Percentiles rank a stretch among this genome's conserved stretches.
phyloP scores from a whole-genome alignment of 495 filamentous ascomycete species.

The Pseudotulostoma volvatum region DNA sequence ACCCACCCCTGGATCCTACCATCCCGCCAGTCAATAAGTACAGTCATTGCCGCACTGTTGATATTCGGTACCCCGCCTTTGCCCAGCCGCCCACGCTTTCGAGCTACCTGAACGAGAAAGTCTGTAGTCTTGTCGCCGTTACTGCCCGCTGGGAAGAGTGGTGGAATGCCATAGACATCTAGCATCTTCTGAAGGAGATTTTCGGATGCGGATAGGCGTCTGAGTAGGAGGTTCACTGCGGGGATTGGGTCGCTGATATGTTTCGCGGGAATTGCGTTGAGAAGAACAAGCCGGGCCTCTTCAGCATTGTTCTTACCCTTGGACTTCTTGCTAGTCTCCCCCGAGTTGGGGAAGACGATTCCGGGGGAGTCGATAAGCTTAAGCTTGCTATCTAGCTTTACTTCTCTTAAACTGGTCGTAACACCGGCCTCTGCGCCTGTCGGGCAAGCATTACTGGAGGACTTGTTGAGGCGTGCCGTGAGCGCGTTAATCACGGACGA shows the following conservation, averaged over 20 bases:
- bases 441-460: conserved; percentile 54
- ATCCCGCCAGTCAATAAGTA: conserved; percentile 91
- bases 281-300: conserved; percentile 68
- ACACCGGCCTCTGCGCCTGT: conserved; percentile 87
- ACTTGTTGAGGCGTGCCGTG: conserved; percentile 58
- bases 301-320: conserved; percentile 36
- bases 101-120: conserved; percentile 84
- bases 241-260: conserved; percentile 83
- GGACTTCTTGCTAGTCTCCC: conserved; percentile 37
- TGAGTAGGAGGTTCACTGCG: conserved; percentile 65
- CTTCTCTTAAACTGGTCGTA: conserved; percentile 71
- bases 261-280: conserved; percentile 86
- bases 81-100: conserved; percentile 78
- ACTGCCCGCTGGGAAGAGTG: conserved; percentile 47
- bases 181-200: conserved; percentile 59
- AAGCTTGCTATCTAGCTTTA: conserved; percentile 90
- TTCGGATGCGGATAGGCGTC: conserved; percentile 49
- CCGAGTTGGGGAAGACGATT: conserved; percentile 69
- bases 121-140: conserved; percentile 68
- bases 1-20: conserved; percentile 90
- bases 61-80: conserved; percentile 85
- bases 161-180: conserved; percentile 63
- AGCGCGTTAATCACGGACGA: conserved; percentile 94
- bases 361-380: conserved; percentile 91
- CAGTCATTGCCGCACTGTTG: conserved; percentile 71